phyloP scores from a whole-genome alignment of 2,329 filamentous ascomycete species.

The Fusarium drepaniforme region DNA sequence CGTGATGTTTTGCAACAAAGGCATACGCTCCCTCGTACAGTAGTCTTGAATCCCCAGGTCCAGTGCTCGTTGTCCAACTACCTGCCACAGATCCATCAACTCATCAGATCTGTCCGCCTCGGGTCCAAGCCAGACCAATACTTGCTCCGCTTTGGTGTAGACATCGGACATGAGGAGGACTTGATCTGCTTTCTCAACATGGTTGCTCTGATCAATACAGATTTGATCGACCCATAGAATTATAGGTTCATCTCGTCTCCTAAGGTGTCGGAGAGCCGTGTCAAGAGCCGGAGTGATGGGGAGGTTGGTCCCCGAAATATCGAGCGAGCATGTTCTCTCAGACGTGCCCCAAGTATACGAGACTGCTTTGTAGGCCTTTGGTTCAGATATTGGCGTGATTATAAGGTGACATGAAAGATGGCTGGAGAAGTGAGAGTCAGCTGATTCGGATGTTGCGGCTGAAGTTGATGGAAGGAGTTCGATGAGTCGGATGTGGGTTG shows the following conservation, averaged over 20 bases:
- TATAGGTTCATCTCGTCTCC: background rate
- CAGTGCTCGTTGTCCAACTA: background rate
- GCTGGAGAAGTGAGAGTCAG: background rate
- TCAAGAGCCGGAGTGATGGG: conserved; percentile 2
- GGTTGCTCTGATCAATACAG: background rate
- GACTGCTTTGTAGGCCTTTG: background rate
- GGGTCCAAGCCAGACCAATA: conserved; percentile 2
- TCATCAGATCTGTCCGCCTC: conserved; percentile 1
- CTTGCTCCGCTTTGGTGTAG: conserved; percentile 2
- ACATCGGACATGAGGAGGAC: conserved; percentile 4
- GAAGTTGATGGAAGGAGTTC: background rate
- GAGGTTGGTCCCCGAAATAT: background rate
- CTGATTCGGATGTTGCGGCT: background rate
- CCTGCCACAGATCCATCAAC: background rate
- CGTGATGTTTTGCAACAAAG: background rate
- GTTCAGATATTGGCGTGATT: background rate
- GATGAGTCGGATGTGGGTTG: conserved; percentile 5
- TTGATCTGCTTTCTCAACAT: conserved; percentile 4
- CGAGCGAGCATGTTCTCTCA: conserved; percentile 1
- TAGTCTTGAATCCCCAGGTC: background rate
- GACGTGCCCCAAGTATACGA: conserved; percentile 6
- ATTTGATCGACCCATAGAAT: conserved; percentile 4
- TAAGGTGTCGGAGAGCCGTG: background rate
- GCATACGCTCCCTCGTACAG: background rate
- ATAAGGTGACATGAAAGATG: background rate